Conservation (phyloP, 371 early-diverging fungal genomes). For the Actinomortierella ambigua region DNA sequence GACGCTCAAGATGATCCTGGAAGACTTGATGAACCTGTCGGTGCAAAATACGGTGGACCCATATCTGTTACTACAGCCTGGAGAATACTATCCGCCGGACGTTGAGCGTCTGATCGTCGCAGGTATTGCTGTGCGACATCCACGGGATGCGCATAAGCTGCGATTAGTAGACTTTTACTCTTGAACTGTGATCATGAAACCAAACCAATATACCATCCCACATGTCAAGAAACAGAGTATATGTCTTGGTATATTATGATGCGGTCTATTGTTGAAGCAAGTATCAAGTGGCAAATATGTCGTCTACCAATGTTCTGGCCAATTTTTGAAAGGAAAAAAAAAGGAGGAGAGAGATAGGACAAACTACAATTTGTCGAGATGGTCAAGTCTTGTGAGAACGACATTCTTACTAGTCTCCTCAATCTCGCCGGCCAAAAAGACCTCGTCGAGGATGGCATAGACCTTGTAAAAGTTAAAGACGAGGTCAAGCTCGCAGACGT, state of each 20-base stretch:
- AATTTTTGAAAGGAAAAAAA: too few relatives aligned
- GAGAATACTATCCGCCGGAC: slow-evolving; percentile 61
- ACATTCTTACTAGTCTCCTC: slow-evolving; percentile 92
- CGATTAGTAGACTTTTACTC: slow-evolving; percentile 53
- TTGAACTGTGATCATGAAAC: background rate
- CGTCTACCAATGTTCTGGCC: too few relatives aligned
- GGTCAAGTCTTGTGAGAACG: slow-evolving; percentile 74
- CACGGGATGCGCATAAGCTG: slow-evolving; percentile 52
- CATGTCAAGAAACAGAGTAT: too few relatives aligned
- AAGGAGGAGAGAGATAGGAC: too few relatives aligned
- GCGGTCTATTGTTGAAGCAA: too few relatives aligned
- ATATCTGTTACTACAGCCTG: slow-evolving; percentile 49
- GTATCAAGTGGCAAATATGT: too few relatives aligned
- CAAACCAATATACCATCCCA: too few relatives aligned
- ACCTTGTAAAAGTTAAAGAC: slow-evolving; percentile 98
- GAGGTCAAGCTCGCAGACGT: slow-evolving; percentile 97
- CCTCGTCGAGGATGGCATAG: slow-evolving; percentile 96
- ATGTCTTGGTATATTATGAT: too few relatives aligned
- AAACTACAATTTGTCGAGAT: slow-evolving; percentile 74
- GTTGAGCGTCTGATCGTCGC: slow-evolving; percentile 60
- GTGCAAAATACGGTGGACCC: slow-evolving; percentile 52
- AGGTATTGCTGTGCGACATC: slow-evolving; percentile 57
- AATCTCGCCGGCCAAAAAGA: slow-evolving; percentile 97
- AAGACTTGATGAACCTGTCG: slow-evolving; percentile 63
- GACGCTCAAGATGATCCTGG: slow-evolving; percentile 12